Percentiles rank a stretch among this genome's conserved stretches.
phyloP scores from a whole-genome alignment of 2,329 filamentous ascomycete species.

The Rutstroemia sp. region DNA sequence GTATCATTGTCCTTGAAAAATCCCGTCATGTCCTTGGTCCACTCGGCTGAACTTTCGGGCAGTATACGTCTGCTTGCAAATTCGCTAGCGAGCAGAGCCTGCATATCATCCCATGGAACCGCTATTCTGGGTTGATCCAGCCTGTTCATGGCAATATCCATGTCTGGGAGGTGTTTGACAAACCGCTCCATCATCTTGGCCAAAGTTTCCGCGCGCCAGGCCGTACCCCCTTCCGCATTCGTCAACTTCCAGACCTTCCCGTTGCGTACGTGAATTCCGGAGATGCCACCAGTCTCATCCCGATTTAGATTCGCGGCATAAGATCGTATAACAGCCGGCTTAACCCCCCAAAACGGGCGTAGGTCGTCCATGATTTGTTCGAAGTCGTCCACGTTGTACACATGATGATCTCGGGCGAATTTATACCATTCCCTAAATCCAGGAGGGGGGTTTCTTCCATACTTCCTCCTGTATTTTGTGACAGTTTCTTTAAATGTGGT shows the following conservation, averaged over 20 bases:
- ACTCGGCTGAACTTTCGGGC: conserved; percentile 35
- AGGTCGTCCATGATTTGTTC: conserved; percentile 58
- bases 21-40: conserved; percentile 35
- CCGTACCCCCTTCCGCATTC: conserved; percentile 14
- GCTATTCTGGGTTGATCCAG: conserved; percentile 58
- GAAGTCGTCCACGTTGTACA: conserved; percentile 55
- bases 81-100: conserved; percentile 42
- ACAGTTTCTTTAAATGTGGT: conserved; percentile 44
- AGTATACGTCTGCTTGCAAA: conserved; percentile 36
- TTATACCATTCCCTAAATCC: conserved; percentile 55
- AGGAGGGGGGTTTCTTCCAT: conserved; percentile 55
- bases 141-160: conserved; percentile 60
- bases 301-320: conserved; percentile 33
- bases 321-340: conserved; percentile 29
- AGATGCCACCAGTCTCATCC: conserved; percentile 22
- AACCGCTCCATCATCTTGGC: conserved; percentile 33
- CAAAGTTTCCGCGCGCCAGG: conserved; percentile 37
- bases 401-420: conserved; percentile 43
- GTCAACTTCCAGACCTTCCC: conserved; percentile 29
- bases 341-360: conserved; percentile 48
- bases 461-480: conserved; percentile 44
- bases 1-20: conserved; percentile 18
- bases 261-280: conserved; percentile 27
- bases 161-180: conserved; percentile 48
- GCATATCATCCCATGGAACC: conserved; percentile 50